phyloP scores from a whole-genome alignment of 352 stramenopile genomes.

The Phytophthora tubulina region DNA sequence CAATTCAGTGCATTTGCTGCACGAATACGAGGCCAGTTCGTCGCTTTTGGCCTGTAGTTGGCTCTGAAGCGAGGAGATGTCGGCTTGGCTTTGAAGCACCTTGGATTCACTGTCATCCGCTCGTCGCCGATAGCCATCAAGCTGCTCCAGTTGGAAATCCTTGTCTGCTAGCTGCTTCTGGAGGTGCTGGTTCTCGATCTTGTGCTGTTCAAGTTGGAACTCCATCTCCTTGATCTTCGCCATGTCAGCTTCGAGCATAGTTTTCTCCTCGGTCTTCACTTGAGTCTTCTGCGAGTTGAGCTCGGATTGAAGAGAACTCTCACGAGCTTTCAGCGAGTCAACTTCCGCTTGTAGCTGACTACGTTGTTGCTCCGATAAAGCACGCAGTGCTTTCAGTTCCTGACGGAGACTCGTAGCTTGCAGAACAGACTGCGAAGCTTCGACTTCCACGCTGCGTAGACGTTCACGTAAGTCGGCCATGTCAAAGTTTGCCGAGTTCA shows the following conservation, averaged over 20 bases:
- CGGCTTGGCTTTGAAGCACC: slow-evolving; percentile 37
- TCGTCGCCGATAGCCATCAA: slow-evolving; percentile 53
- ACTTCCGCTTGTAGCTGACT: slow-evolving; percentile 51
- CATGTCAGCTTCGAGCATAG: slow-evolving; percentile 26
- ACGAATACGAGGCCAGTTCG: slow-evolving; percentile 44
- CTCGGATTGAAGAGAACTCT: slow-evolving; percentile 46
- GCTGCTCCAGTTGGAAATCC: slow-evolving; percentile 72
- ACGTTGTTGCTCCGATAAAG: slow-evolving; percentile 49
- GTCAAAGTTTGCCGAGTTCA: slow-evolving; percentile 46
- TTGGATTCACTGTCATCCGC: slow-evolving; percentile 65
- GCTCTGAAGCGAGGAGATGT: slow-evolving; percentile 43
- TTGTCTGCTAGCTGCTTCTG: slow-evolving; percentile 76
- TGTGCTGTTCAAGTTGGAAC: slow-evolving; percentile 70
- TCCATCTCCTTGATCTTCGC: slow-evolving; percentile 50
- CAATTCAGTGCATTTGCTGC: slow-evolving; percentile 52
- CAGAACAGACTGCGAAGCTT: slow-evolving; percentile 42
- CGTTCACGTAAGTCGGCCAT: slow-evolving; percentile 45
- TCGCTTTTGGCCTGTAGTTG: slow-evolving; percentile 50
- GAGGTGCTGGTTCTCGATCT: slow-evolving; percentile 79
- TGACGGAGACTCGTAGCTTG: slow-evolving; percentile 32
- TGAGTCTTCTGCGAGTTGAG: slow-evolving; percentile 47
- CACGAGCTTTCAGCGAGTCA: slow-evolving; percentile 41
- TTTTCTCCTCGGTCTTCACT: slow-evolving; percentile 38
- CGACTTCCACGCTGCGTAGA: slow-evolving; percentile 42
- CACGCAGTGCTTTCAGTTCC: slow-evolving; percentile 56